Percentiles rank a stretch among this genome's conserved stretches.
These are phyloP conservation scores for Ganoderma lingzhi DNA, from an alignment of 1,284 basidiomycete genomes.

Conservation along the genomic window DNA sequence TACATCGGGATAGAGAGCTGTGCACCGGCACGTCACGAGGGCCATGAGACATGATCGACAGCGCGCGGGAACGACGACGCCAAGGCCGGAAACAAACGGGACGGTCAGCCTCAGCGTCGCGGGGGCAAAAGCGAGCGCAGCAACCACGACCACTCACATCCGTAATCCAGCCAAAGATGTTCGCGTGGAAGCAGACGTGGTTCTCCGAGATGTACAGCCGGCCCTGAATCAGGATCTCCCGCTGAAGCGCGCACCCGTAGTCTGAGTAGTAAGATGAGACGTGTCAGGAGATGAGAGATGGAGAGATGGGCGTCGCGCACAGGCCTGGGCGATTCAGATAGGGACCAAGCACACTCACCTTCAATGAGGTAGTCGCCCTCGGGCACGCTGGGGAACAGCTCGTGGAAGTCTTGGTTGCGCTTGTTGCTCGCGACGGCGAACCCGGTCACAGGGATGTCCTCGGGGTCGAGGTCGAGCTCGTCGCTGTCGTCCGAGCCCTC, in stretches of 20 bases:
- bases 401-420: constrained; percentile 96
- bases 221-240: constrained; percentile 97
- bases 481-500: constrained; percentile 50
- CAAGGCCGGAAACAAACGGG: not conserved
- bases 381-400: constrained; percentile 87
- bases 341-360: constrained; percentile 58
- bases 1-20: constrained; percentile 93
- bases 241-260: constrained; percentile 95
- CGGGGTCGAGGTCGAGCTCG: constrained; percentile 63
- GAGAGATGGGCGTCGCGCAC: not conserved
- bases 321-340: not conserved
- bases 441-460: constrained; percentile 86
- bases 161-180: constrained; percentile 99
- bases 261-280: constrained; percentile 58
- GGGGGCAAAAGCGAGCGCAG: not conserved
- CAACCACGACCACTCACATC: constrained; percentile 71
- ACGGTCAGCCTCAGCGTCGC: not conserved
- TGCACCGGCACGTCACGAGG: constrained; percentile 19
- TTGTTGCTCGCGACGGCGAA: constrained; percentile 98
- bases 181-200: constrained; percentile 98
- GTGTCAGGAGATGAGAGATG: constrained; percentile 4
- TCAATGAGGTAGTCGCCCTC: constrained; percentile 99
- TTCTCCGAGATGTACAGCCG: constrained; percentile 98
- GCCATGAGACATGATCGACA: not conserved
- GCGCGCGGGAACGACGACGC: constrained; percentile 1